phyloP scores from a whole-genome alignment of 2,329 filamentous ascomycete genomes.

The Chaetomiaceae sp. region DNA sequence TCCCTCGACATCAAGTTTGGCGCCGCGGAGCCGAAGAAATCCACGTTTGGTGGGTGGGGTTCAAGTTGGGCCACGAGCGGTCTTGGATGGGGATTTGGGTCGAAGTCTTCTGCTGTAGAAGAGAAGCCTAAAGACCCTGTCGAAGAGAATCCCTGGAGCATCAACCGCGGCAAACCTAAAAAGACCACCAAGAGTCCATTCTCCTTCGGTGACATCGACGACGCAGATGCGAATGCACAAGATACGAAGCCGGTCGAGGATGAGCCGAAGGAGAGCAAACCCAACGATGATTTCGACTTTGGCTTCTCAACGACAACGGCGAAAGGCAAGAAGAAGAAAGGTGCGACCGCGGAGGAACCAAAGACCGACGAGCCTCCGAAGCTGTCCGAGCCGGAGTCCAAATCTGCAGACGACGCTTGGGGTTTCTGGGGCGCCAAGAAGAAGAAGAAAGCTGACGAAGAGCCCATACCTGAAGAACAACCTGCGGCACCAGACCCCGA shows the following conservation, averaged over 20 bases:
- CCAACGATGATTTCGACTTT: constrained; percentile 27
- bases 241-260: constrained; percentile 19
- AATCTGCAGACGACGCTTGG: constrained; percentile 17
- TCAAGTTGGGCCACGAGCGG: constrained; percentile 49
- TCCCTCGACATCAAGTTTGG: constrained; percentile 52
- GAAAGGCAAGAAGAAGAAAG: constrained; percentile 36
- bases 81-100: background rate
- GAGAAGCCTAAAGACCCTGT: constrained; percentile 31
- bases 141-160: constrained; percentile 46
- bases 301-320: constrained; percentile 21
- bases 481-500: constrained; percentile 14
- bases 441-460: constrained; percentile 25
- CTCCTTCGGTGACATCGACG: constrained; percentile 43
- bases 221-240: constrained; percentile 38
- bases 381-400: constrained; percentile 23
- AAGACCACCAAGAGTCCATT: constrained; percentile 41
- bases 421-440: constrained; percentile 28
- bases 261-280: constrained; percentile 32
- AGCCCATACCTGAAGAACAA: constrained; percentile 17
- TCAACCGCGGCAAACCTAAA: constrained; percentile 41
- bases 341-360: constrained; percentile 13
- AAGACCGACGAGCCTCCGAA: constrained; percentile 23
- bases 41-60: constrained; percentile 52
- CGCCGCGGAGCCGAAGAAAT: constrained; percentile 36
- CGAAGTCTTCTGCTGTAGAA: constrained; percentile 25